Evolutionary conservation across 2,329 filamentous ascomycete species (phyloP).

Genomic region (Cryphonectria radicalis): DNA sequence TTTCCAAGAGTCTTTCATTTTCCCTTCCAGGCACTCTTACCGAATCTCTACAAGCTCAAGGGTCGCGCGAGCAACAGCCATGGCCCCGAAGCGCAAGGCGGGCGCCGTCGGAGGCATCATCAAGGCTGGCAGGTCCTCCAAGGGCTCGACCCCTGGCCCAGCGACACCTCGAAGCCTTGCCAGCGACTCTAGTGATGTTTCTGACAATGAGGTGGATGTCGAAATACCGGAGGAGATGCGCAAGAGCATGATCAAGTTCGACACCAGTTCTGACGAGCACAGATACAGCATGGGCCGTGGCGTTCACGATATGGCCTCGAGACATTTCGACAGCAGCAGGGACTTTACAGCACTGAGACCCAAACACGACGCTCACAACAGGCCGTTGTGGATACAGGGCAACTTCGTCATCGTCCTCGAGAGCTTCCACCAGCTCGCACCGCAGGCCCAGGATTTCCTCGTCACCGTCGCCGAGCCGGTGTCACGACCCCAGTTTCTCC

Average conservation of each 20-base stretch:
- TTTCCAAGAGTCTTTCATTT: not conserved
- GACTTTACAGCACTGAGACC: slow-evolving; percentile 84
- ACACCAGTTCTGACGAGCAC: slow-evolving; percentile 53
- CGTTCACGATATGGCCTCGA: slow-evolving; percentile 37
- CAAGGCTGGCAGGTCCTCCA: slow-evolving; percentile 62
- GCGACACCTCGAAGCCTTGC: slow-evolving; percentile 63
- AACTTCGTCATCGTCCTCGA: slow-evolving; percentile 78
- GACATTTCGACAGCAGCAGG: slow-evolving; percentile 38
- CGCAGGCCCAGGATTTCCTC: slow-evolving; percentile 87
- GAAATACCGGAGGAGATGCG: slow-evolving; percentile 58
- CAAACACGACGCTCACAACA: slow-evolving; percentile 86
- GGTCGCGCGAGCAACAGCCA: slow-evolving; percentile 40
- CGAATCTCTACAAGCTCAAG: not conserved
- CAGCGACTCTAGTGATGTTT: slow-evolving; percentile 34
- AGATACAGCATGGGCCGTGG: slow-evolving; percentile 26
- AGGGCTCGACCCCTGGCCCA: slow-evolving; percentile 63
- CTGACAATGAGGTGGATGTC: slow-evolving; percentile 54
- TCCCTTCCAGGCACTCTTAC: not conserved
- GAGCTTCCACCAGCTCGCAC: slow-evolving; percentile 85
- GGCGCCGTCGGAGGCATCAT: slow-evolving; percentile 49
- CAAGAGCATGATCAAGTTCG: slow-evolving; percentile 65
- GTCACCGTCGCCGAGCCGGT: slow-evolving; percentile 92
- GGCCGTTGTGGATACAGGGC: slow-evolving; percentile 87
- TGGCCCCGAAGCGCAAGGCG: slow-evolving; percentile 77
- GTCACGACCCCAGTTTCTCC: slow-evolving; percentile 84